These are phyloP conservation scores for Takashimella tepidaria DNA, from an alignment of 1,284 basidiomycete genomes.

Conservation along the genomic window DNA sequence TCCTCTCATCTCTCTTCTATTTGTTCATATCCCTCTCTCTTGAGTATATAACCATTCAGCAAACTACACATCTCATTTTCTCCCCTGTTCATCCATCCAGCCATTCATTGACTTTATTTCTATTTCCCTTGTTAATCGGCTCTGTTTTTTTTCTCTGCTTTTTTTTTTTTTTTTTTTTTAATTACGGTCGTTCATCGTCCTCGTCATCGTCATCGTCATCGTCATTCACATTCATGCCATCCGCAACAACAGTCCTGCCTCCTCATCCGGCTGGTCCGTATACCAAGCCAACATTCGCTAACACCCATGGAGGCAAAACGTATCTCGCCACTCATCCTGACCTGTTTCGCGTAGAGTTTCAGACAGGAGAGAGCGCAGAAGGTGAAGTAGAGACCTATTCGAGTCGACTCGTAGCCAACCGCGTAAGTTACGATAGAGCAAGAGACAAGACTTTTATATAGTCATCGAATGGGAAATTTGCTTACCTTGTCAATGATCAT, in stretches of 20 bases:
- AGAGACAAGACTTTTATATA: neutral
- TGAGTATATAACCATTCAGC: neutral
- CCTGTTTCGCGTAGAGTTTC: slow-evolving; percentile 40
- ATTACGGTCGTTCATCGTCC: too few relatives aligned
- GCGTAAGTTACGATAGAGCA: slow-evolving; percentile 22
- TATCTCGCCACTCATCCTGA: slow-evolving; percentile 43
- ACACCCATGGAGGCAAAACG: slow-evolving; percentile 33
- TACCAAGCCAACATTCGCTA: slow-evolving; percentile 37
- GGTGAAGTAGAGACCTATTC: slow-evolving; percentile 34
- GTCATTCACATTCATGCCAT: slow-evolving; percentile 27
- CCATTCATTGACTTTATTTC: too few relatives aligned
- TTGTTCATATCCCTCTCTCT: neutral
- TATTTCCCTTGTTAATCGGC: too few relatives aligned
- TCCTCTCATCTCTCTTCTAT: neutral
- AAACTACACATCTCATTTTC: neutral
- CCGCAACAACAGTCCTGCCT: slow-evolving; percentile 23
- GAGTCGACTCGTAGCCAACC: slow-evolving; percentile 38
- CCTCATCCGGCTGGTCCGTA: slow-evolving; percentile 17
- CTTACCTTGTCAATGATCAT: too few relatives aligned
- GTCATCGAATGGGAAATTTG: neutral
- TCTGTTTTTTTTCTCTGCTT: too few relatives aligned
- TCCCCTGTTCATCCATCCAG: too few relatives aligned
- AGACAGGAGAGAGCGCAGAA: slow-evolving; percentile 10
- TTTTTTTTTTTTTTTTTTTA: too few relatives aligned
- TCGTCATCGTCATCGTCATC: too few relatives aligned